Evolutionary conservation across 441 rosid species (phyloP), one percentile per base, ranked within the genome.

Genomic region (Gossypium schwendimanii): DNA sequence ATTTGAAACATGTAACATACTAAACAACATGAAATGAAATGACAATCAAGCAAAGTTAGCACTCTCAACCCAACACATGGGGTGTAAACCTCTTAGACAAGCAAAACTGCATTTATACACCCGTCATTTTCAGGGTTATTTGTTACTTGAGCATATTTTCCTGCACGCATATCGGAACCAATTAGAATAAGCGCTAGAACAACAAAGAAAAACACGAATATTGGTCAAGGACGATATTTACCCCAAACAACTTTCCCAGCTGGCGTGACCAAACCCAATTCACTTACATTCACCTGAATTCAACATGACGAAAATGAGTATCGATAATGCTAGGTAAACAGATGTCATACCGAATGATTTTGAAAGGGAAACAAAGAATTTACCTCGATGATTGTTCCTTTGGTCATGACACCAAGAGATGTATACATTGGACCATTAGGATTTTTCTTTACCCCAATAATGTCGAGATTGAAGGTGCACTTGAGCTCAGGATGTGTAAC

Each of bases 191-290:
- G 55, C 2, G 2, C 65, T 2, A 63, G 17, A 21, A 62, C 36
- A n/a, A 18, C 49, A 21, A 31, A 10, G 9, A 26, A 12, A 69
- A 26, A 59, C 18, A 9, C 0, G n/a, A 23, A 52, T 2, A 11
- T 15, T 23, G 12, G 11, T 62, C 55, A 61, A 39, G 10, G 18
- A 50, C 3, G 14, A n/a, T 3, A 57, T 87, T 91, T 82, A 88
- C 98, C 99, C 96, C 97, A 92, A 21, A 92, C 97, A 6, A 92
- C 96, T 87, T 95, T 91, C 53, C 97, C 97, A 63, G 88, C 96
- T 0, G 99, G 99, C 59, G 98, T 92, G 73, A 92, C 98, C 71
- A 95, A 84, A 80, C 96, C 98, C 76, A 92, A 81, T 81, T 95
- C 97, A 55, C 98, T 92, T 31, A 91, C 99, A 76, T 94, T 95